These are phyloP conservation scores for Rhodosporidiobolus sp. DNA, from an alignment of 768 basidiomycete genomes.

Conservation along the genomic window DNA sequence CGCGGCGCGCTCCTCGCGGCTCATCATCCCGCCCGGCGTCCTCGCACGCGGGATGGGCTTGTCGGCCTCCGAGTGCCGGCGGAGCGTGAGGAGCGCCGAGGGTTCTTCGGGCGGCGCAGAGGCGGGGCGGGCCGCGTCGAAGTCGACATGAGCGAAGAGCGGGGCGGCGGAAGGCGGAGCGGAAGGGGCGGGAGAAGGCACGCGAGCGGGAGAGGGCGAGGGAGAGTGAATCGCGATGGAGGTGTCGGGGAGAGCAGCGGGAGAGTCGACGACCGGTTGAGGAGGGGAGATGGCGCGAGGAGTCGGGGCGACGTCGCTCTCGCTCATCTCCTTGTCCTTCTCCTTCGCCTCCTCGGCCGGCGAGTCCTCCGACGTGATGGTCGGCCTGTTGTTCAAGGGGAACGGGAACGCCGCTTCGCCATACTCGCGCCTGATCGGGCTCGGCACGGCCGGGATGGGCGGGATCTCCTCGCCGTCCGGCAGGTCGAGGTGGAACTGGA, in stretches of 20 bases:
- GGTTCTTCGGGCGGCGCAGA: constrained; percentile 10
- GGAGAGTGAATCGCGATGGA: background rate
- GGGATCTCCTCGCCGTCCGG: background rate
- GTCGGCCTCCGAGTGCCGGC: constrained; percentile 11
- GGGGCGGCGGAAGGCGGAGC: background rate
- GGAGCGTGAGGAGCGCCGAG: background rate
- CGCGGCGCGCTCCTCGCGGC: constrained; percentile 19
- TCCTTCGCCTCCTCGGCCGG: background rate
- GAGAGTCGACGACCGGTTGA: too few relatives aligned
- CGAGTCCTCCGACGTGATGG: background rate
- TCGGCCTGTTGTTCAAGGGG: background rate
- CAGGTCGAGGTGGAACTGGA: constrained; percentile 7
- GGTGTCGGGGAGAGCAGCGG: too few relatives aligned
- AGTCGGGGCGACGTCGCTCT: background rate
- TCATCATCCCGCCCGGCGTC: constrained; percentile 31
- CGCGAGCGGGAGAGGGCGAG: background rate
- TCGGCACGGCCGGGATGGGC: background rate
- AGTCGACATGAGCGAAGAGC: background rate
- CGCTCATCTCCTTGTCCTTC: background rate
- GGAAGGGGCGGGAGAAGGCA: background rate
- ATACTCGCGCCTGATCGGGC: constrained; percentile 2
- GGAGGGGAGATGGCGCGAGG: too few relatives aligned
- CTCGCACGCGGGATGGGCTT: background rate
- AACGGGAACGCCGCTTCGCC: constrained; percentile 9
- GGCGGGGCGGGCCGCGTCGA: background rate